Evolutionary conservation across 257 asterid genomes (phyloP), one percentile per base, ranked within the genome.

Genomic region (Plantago ovata): DNA sequence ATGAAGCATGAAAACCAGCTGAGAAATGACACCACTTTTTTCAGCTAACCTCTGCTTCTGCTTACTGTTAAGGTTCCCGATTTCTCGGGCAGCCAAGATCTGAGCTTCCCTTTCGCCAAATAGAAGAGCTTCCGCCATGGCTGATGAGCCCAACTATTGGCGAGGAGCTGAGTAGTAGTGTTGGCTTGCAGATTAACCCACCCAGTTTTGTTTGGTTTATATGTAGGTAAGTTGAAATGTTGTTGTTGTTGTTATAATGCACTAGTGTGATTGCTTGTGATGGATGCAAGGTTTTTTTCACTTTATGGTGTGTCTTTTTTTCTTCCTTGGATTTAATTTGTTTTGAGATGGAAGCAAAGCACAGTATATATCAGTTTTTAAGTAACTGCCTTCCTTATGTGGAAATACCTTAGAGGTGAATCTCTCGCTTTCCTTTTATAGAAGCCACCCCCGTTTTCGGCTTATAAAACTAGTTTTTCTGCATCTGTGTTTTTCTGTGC

Each of bases 301-400:
- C 36, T 28, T 28, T 28, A 28, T 79, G 46, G 24, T 59, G 63
- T 28, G 20, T 24, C 71, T 72, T 47, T 18, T 62, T 51, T 41
- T 51, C 53, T 61, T 69, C 39, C 55, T 49, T n/a, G n/a, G n/a
- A n/a, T n/a, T n/a, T n/a, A n/a, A 44, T 61, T 80, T 68, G 94
- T 84, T 79, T n/a, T 84, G 80, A 78, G 79, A 57, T 69, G 20
- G 94, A 87, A 87, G 92, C 89, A 84, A 75, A 75, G 62, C 13
- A 65, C 75, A 72, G 73, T 83, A 76, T 65, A 62, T 62, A 69
- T 58, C 73, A 56, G 63, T 72, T 70, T n/a, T 56, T 58, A 40
- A 24, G 36, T 56, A 72, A 62, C 78, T 38, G 46, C 66, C 68
- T 12, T 53, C 66, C 68, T 12, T 53, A 63, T 64, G 73, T 71